Base-by-base conservation (phyloP, 345 rosid genomes). In the Moricandia moricandioides region DNA sequence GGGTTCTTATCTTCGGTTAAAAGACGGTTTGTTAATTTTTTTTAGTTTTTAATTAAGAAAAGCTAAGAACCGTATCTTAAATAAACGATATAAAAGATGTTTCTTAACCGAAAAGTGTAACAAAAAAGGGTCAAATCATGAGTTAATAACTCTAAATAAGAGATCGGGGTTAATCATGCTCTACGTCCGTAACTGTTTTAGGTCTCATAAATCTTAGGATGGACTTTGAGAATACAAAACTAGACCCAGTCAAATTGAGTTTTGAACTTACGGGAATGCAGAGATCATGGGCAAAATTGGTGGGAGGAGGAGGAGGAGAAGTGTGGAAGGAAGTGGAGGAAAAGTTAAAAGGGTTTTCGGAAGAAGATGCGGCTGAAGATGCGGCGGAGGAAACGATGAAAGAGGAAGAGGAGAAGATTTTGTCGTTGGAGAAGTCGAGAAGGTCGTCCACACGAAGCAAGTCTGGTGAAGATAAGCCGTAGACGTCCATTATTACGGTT, bases 371-470 rank as follows among this genome's bases (percentile, higher is more conserved):
- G 37, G 65, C 71, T 61, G 66, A 52, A 69, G 85, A 52, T 78
- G 70, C 26, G 16, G 35, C 71, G 64, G 66, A 52, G 67, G 85
- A 52, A 78, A 65, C 34, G 27, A 72, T 26, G 60, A 76, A 35
- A 39, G 79, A 61, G 45, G 80, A 40, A 34, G 83, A 73, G 1
- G 85, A 77, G 79, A 80, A 71, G 82, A 81, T 69, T 71, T 84
- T 70, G n/a, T 77, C 88, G 34, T 86, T 88, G 70, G 92, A 85
- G 70, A 89, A 85, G 72, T 88, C 92, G 62, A 89, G 84, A 64
- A 89, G 92, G 64, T 92, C 96, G 75, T 92, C 97, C 47, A 91
- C 77, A 72, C 70, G 90, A 73, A 87, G 85, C 75, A 76, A 79
- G 52, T 89, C 88, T 3, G 83, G 73, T 3, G 85, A 62, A 0